Evolutionary conservation across 371 early-diverging fungal species (phyloP), one percentile per base, ranked within the genome.

Genomic region (Sporodiniella umbellata): DNA sequence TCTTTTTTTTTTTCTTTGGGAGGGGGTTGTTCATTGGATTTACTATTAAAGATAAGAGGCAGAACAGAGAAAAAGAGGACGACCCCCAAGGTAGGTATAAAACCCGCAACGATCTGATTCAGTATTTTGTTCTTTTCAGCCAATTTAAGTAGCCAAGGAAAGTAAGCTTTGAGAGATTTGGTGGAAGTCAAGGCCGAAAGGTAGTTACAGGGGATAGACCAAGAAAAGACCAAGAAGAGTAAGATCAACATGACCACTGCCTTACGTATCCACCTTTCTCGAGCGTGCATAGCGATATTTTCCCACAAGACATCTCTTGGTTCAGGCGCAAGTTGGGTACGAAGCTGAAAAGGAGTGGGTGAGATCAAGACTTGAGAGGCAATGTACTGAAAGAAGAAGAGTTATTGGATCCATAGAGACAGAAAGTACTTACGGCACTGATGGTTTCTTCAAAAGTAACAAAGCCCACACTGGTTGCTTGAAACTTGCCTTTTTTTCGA

Each of bases 301-400:
- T 78, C 74, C 90, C 90, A 90, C 45, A 76, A 68, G 12, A 90
- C 74, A 62, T 90, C 87, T 28, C 90, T 79, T 10, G 90, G 90
- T 45, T 88, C 90, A 8, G 90, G 88, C 11, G 90, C 90, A 38
- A 79, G 51, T 49, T 72, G 73, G 11, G 83, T 83, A 49, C 84
- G 79, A 38, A 84, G 77, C 26, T 86, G 68, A 43, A 87, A 91
- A 19, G 94, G 86, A 47, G 85, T 70, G 30, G 84, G 56, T 60
- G 78, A 67, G 46, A 81, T 60, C 56, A 84, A 51, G 24, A 75
- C 66, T 66, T 85, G 86, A 15, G 85, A 62, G 2, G 75, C 81
- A 33, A 86, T 64, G 44, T 78, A 81, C 79, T 79, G 51, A 2
- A 48, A 28, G 7, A 28, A 28, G 7, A 10, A 7, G 30, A 28